A percentile compares a stretch with the other conserved stretches of the same genome.
Evolutionary conservation across 2,329 filamentous ascomycete genomes (phyloP).

Genomic region (Cladosporium sp.): DNA sequence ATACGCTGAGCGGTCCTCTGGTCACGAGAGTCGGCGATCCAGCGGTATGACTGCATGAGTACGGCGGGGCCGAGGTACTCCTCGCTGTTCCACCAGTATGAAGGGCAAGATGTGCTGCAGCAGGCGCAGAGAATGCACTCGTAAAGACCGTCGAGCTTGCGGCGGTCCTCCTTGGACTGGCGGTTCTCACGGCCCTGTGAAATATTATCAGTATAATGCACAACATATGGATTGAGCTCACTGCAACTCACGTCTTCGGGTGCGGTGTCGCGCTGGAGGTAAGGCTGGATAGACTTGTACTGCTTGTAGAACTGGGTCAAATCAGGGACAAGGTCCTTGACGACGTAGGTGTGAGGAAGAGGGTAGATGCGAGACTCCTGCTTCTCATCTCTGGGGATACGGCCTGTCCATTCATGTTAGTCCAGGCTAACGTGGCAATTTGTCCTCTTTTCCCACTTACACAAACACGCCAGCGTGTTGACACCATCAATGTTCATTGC

Average conservation of each 20-base stretch:
- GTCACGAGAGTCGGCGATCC: slow-evolving; percentile 93
- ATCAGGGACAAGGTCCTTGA: slow-evolving; percentile 98
- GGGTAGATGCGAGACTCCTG: slow-evolving; percentile 94
- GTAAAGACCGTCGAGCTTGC: slow-evolving; percentile 96
- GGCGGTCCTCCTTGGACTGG: slow-evolving; percentile 87
- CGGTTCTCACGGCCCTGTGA: slow-evolving; percentile 83
- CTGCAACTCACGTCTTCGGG: slow-evolving; percentile 70
- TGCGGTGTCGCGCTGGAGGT: slow-evolving; percentile 86
- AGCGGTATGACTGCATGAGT: slow-evolving; percentile 95
- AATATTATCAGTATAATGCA: slow-evolving; percentile 22
- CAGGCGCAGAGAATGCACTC: slow-evolving; percentile 99
- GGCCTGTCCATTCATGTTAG: slow-evolving; percentile 59
- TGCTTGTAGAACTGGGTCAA: slow-evolving; percentile 99
- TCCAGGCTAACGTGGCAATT: neutral
- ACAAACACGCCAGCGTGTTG: slow-evolving; percentile 95
- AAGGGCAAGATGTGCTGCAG: slow-evolving; percentile 99
- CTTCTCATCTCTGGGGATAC: slow-evolving; percentile 80
- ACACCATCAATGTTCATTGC: slow-evolving; percentile 99
- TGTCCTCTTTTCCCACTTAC: slow-evolving; percentile 38
- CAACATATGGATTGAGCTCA: neutral
- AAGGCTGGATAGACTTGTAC: slow-evolving; percentile 99
- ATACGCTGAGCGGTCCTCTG: slow-evolving; percentile 86
- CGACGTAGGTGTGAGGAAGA: slow-evolving; percentile 95
- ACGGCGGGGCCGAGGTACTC: slow-evolving; percentile 98
- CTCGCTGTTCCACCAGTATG: slow-evolving; percentile 99